Evolutionary conservation across 345 rosid species (phyloP), one percentile per base, ranked within the genome.

Genomic region (Euphorbia pulcherrima): DNA sequence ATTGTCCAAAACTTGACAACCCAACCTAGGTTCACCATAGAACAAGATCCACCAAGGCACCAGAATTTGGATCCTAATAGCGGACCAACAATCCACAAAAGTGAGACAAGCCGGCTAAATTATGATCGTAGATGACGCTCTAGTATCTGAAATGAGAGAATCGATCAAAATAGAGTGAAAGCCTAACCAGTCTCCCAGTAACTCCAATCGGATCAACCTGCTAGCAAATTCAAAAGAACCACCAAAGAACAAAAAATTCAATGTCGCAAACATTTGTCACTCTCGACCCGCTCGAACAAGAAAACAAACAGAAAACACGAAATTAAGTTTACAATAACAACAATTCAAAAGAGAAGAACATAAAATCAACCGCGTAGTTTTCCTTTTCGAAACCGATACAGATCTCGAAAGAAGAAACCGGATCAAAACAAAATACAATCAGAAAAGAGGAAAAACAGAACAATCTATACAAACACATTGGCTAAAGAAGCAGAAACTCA

Each of bases 121-220:
- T 27, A 8, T n/a, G 14, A 68, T 47, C 46, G 33, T 9, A 18
- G 48, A 41, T 56, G 9, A 67, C 12, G n/a, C 39, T 56, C 7
- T 10, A 62, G 62, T 9, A 39, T 55, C 51, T 68, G 54, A 67
- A 37, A 54, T n/a, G 13, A 9, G 47, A 55, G 24, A 54, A 26
- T n/a, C 20, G n/a, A 13, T 6, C 12, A 17, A 52, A 26, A 44
- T 24, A 40, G 21, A 40, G 21, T 21, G 5, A 40, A 18, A 21
- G 5, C 54, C 39, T 55, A 58, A 68, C 40, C 17, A 44, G 16
- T 69, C 37, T 33, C 37, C 37, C 1, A 37, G 53, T 5, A 26
- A 21, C 67, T 39, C 20, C 55, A 71, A 40, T 53, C 55, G 54
- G 74, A 71, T 71, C 68, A 71, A 71, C 74, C 74, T 71, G 67